These are phyloP conservation scores for Diversispora epigaea DNA, from an alignment of 192 early-diverging fungal species.

Conservation along the genomic window DNA sequence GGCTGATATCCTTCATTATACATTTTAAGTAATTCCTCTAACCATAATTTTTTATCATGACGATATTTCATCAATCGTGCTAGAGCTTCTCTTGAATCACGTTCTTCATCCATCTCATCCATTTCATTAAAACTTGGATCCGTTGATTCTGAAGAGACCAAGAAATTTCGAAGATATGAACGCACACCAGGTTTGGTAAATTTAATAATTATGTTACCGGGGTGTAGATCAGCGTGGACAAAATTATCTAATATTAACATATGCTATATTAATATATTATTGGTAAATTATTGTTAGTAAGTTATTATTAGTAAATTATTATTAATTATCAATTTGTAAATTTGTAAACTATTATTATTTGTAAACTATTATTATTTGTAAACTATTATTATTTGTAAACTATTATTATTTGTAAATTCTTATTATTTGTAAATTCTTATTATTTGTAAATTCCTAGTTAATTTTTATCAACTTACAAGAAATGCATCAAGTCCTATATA, in stretches of 20 bases:
- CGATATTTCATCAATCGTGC: constrained; percentile 37
- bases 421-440: constrained; percentile 15
- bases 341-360: too few relatives aligned
- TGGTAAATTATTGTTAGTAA: constrained; percentile 2
- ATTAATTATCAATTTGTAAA: neutral
- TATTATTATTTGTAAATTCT: constrained; percentile 17
- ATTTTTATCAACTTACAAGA: constrained; percentile 43
- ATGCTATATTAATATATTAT: constrained; percentile 42
- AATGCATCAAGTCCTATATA: constrained; percentile 71
- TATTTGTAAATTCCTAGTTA: constrained; percentile 24
- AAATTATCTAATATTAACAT: constrained; percentile 97
- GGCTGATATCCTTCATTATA: constrained; percentile 72
- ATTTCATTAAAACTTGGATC: neutral
- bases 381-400: neutral
- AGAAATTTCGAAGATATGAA: constrained; percentile 49
- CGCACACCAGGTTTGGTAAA: constrained; percentile 66
- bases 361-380: neutral
- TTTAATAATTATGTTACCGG: constrained; percentile 88
- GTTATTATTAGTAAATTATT: constrained; percentile 5
- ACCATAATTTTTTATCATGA: constrained; percentile 47
- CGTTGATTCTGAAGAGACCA: constrained; percentile 31
- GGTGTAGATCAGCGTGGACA: constrained; percentile 92
- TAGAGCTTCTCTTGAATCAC: constrained; percentile 45
- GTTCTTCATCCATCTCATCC: constrained; percentile 7
- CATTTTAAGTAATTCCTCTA: constrained; percentile 49